Evolutionary conservation across 169 alveolate genomes (phyloP), one percentile per base, ranked within the genome.

Genomic region (Eimeria necatrix): DNA sequence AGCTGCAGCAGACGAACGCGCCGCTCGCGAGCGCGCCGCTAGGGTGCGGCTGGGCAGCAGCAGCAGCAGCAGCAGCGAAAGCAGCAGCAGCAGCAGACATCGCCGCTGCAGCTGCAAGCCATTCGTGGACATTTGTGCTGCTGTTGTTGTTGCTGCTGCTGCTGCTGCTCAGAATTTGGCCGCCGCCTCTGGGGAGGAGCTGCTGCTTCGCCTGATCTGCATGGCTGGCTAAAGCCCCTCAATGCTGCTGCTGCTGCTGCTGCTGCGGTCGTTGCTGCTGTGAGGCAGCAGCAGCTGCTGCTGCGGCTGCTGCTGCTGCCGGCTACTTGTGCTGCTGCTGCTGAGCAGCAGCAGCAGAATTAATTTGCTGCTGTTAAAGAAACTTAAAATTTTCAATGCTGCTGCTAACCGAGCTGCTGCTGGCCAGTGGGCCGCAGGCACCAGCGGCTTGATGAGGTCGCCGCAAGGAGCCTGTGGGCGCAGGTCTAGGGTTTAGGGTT

Each of bases 31-130:
- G 22, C 64, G 87, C 46, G 24, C 87, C 60, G 24, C 87, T 5
- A 48, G 22, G 14, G 26, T 46, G 49, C 4, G 41, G 8, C 59
- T 71, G 49, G 4, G 81, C 81, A 24, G 81, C 53, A 71, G 18
- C 53, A 71, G 51, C 87, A 76, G 87, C 64, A 76, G 87, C 81
- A 76, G 87, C 68, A 49, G 87, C 87, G 48, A 61, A 59, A 76
- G 64, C 18, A 26, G 87, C 59, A 48, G 64, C 56, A 46, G 86
- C 64, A 49, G 64, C 48, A n/a, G n/a, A 8, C 48, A 32, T n/a
- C 41, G 78, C 68, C 41, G 87, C 64, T 76, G 48, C 87, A 46
- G 87, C 87, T 0, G 86, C 86, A 76, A 10, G 41, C 10, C 24
- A 10, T 2, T 59, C 52, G 48, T 20, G 4, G 73, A 61, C 73